Conservation (phyloP, 768 basidiomycete genomes). For the Mycena latifolia region DNA sequence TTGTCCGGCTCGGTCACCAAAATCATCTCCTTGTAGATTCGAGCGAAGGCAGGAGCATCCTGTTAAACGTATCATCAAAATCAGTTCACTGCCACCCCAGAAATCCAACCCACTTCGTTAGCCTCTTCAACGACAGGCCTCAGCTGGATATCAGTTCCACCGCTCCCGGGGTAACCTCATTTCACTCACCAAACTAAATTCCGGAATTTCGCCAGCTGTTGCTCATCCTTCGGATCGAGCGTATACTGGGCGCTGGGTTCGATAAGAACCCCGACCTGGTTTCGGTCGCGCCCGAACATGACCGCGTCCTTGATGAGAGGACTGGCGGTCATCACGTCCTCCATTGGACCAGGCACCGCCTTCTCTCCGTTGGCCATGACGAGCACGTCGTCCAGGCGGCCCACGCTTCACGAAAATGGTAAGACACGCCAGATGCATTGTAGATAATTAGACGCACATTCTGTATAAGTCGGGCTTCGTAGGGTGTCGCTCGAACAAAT, state of each 20-base stretch:
- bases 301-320: too few relatives aligned
- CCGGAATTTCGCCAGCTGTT: constrained; percentile 5
- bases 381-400: constrained; percentile 30
- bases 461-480: constrained; percentile 45
- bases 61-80: too few relatives aligned
- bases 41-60: constrained; percentile 54
- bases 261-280: constrained; percentile 25
- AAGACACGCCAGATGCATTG: neutral
- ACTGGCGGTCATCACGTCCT: constrained; percentile 15
- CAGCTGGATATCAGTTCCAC: neutral
- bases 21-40: constrained; percentile 65
- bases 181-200: constrained; percentile 7
- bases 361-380: constrained; percentile 19
- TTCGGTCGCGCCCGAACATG: too few relatives aligned
- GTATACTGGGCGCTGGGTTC: constrained; percentile 1
- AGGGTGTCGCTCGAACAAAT: too few relatives aligned
- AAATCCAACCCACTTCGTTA: constrained; percentile 43
- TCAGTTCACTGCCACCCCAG: too few relatives aligned
- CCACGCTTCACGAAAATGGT: constrained; percentile 38
- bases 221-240: constrained; percentile 6
- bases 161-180: too few relatives aligned
- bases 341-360: constrained; percentile 21
- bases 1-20: constrained; percentile 53
- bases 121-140: constrained; percentile 9
- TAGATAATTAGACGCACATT: constrained; percentile 42